Percentiles rank a stretch among this genome's conserved stretches.
These are phyloP conservation scores for Tieghemostelium lacteum DNA, from an alignment of 78 protist species.

Conservation along the genomic window DNA sequence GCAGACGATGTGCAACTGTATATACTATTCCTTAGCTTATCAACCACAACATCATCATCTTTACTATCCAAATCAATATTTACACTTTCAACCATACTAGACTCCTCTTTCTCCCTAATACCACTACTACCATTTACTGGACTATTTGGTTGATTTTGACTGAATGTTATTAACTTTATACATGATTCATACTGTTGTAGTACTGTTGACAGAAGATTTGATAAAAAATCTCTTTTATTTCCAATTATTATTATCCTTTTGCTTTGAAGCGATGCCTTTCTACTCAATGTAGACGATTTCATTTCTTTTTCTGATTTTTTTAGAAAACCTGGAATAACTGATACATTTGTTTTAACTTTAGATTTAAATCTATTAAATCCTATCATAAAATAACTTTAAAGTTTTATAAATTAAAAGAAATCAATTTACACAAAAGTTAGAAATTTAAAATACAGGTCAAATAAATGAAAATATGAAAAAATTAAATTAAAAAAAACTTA, in stretches of 20 bases:
- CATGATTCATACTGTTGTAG: slow-evolving; percentile 45
- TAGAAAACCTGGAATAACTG: not conserved
- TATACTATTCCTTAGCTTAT: not conserved
- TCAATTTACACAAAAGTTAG: too few species aligned
- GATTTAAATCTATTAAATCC: slow-evolving; percentile 53
- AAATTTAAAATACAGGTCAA: too few species aligned
- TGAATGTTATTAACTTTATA: too few species aligned
- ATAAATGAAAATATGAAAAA: too few species aligned
- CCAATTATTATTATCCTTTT: slow-evolving; percentile 13
- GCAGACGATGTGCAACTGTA: not conserved
- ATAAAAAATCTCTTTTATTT: slow-evolving; percentile 16
- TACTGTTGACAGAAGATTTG: slow-evolving; percentile 33
- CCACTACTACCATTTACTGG: too few species aligned
- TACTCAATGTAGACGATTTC: not conserved
- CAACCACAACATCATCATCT: not conserved
- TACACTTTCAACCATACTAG: too few species aligned
- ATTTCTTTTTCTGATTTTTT: too few species aligned
- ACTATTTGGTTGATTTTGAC: too few species aligned
- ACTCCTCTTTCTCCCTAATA: too few species aligned
- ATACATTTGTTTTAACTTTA: slow-evolving; percentile 1
- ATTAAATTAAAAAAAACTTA: too few species aligned
- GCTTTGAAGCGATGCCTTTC: not conserved
- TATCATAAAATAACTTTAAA: too few species aligned
- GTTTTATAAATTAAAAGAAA: too few species aligned
- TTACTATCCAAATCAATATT: not conserved